phyloP scores from a whole-genome alignment of 1,139 yeast species.

The Hemisphaericaspora subhashii region DNA sequence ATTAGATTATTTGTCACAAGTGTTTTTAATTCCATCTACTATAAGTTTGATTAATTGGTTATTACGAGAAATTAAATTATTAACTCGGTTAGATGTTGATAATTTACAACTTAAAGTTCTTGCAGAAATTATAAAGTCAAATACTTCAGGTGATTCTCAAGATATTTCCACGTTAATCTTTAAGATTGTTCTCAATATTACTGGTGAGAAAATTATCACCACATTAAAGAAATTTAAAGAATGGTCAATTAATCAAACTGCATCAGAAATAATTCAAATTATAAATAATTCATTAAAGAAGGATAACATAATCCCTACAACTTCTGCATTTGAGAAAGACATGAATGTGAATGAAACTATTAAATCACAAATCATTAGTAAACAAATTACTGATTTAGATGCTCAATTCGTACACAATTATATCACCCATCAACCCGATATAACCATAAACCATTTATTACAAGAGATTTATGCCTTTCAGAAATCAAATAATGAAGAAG shows the following conservation, averaged over 20 bases:
- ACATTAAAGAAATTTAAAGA: conserved; percentile 6
- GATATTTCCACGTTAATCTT: conserved; percentile 25
- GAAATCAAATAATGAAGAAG: conserved; percentile 27
- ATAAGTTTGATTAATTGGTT: conserved; percentile 39
- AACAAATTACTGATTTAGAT: neutral
- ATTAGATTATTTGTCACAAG: conserved; percentile 45
- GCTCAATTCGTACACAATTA: conserved; percentile 7
- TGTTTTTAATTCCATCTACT: conserved; percentile 42
- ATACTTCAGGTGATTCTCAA: conserved; percentile 13
- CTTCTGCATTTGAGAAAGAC: conserved; percentile 6
- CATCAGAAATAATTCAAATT: neutral
- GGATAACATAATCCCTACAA: too few relatives aligned
- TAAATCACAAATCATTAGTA: conserved; percentile 5
- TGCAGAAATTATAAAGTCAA: conserved; percentile 26
- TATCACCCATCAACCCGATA: conserved; percentile 13
- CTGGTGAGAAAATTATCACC: conserved; percentile 21
- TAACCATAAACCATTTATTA: conserved; percentile 16
- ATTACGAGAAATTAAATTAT: conserved; percentile 16
- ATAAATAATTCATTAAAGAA: conserved; percentile 1
- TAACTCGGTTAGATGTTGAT: conserved; percentile 12
- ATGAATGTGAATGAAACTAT: conserved; percentile 11
- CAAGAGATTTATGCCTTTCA: conserved; percentile 23
- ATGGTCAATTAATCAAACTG: conserved; percentile 1
- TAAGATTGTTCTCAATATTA: conserved; percentile 24
- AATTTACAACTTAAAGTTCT: conserved; percentile 18